Evolutionary conservation across 1,284 basidiomycete species (phyloP).

Genomic region (Heterobasidion irregulare): DNA sequence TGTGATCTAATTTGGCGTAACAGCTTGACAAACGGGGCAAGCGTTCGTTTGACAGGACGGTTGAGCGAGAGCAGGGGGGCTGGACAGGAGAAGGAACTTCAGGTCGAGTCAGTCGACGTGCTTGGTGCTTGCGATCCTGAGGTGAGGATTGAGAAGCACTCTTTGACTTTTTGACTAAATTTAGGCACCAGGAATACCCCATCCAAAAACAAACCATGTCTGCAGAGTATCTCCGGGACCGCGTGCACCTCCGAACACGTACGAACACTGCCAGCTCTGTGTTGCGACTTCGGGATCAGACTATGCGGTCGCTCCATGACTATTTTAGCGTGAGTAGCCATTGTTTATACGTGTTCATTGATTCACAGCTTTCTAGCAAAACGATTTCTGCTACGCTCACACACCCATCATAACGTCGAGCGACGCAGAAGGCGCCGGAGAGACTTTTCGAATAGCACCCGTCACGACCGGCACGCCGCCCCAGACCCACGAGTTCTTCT

Average conservation of each 20-base stretch:
- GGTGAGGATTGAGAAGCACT: slow-evolving; percentile 28
- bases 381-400: slow-evolving; percentile 76
- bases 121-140: slow-evolving; percentile 73
- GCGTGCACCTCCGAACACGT: slow-evolving; percentile 79
- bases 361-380: slow-evolving; percentile 32
- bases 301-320: slow-evolving; percentile 42
- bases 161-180: not conserved
- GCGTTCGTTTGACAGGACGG: slow-evolving; percentile 60
- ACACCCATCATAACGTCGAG: slow-evolving; percentile 86
- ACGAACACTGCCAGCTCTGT: slow-evolving; percentile 65
- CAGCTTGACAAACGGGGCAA: slow-evolving; percentile 66
- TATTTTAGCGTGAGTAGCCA: slow-evolving; percentile 61
- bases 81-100: slow-evolving; percentile 70
- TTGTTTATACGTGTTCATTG: not conserved
- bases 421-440: slow-evolving; percentile 97
- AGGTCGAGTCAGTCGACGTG: slow-evolving; percentile 57
- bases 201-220: slow-evolving; percentile 81
- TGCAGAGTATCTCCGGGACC: slow-evolving; percentile 69
- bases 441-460: slow-evolving; percentile 71
- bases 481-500: slow-evolving; percentile 48
- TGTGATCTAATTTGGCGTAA: not conserved
- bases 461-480: slow-evolving; percentile 12
- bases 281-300: slow-evolving; percentile 61
- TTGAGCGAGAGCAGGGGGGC: slow-evolving; percentile 59
- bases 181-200: slow-evolving; percentile 56